These are phyloP conservation scores for Phytophthora kernoviae DNA, from an alignment of 352 stramenopile species.

Conservation along the genomic window DNA sequence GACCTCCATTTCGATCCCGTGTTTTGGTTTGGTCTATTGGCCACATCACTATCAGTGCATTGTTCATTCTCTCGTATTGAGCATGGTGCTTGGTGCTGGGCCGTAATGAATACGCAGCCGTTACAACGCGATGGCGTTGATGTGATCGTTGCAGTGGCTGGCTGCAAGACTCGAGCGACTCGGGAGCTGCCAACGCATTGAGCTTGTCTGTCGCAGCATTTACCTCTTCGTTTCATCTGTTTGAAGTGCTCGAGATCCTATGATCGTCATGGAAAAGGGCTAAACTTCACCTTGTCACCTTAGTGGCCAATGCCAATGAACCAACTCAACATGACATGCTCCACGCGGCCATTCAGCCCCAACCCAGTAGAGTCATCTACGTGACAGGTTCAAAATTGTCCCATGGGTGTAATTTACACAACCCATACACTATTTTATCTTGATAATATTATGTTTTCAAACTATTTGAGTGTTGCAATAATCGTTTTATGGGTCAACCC, in stretches of 20 bases:
- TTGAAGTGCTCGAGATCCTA: conserved; percentile 24
- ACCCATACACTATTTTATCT: neutral
- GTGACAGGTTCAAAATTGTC: conserved; percentile 7
- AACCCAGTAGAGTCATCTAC: conserved; percentile 10
- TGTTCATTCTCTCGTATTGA: neutral
- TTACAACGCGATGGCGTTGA: neutral
- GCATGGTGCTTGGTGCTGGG: neutral
- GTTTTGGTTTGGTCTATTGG: neutral
- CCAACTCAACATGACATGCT: conserved; percentile 31
- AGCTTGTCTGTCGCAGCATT: conserved; percentile 3
- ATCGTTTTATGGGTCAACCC: conserved; percentile 11
- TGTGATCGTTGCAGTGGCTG: too few species aligned
- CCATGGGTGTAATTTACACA: neutral
- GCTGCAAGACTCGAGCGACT: neutral
- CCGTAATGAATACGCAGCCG: neutral
- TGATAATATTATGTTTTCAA: neutral
- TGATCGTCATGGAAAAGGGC: conserved; percentile 13
- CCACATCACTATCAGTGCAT: neutral
- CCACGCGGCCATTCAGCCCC: conserved; percentile 9
- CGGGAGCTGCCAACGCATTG: conserved; percentile 10
- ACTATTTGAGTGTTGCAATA: neutral
- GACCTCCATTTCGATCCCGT: neutral
- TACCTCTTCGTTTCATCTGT: conserved; percentile 5
- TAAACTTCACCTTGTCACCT: neutral
- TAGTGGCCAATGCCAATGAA: conserved; percentile 26